Evolutionary conservation across 2,329 filamentous ascomycete species (phyloP).

Genomic region (Stagonosporopsis chrysanthemi): DNA sequence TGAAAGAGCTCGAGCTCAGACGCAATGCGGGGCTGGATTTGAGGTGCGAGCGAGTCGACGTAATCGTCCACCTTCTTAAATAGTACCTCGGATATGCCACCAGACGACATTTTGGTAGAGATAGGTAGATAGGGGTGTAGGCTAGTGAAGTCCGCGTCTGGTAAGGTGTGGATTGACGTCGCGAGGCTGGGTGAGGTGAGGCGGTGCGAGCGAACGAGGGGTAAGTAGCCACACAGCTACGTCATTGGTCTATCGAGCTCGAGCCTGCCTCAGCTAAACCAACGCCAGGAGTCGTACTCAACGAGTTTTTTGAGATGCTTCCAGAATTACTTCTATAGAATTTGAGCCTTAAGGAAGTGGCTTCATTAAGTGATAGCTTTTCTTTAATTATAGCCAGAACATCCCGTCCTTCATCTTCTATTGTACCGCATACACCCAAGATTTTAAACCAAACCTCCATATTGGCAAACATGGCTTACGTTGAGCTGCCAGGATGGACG

Average conservation of each 20-base stretch:
- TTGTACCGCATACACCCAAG: too few relatives aligned
- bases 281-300: too few relatives aligned
- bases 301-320: too few relatives aligned
- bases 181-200: constrained; percentile 6
- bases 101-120: constrained; percentile 26
- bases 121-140: not conserved
- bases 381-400: too few relatives aligned
- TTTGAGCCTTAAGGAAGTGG: too few relatives aligned
- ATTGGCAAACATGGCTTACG: too few relatives aligned
- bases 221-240: constrained; percentile 3
- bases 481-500: too few relatives aligned
- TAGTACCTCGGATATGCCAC: constrained; percentile 33
- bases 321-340: too few relatives aligned
- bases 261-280: not conserved
- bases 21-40: constrained; percentile 43
- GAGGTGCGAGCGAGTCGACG: constrained; percentile 41
- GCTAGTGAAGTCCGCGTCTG: constrained; percentile 11
- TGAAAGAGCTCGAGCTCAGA: constrained; percentile 41
- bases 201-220: constrained; percentile 14
- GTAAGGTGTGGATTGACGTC: constrained; percentile 13
- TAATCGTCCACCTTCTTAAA: constrained; percentile 41
- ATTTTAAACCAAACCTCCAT: too few relatives aligned
- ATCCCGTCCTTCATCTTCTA: too few relatives aligned
- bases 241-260: not conserved
- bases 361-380: too few relatives aligned